Percentiles rank a stretch among this genome's conserved stretches.
Conservation (phyloP, 2,329 filamentous ascomycete species). For the Exophiala alcalophila region DNA sequence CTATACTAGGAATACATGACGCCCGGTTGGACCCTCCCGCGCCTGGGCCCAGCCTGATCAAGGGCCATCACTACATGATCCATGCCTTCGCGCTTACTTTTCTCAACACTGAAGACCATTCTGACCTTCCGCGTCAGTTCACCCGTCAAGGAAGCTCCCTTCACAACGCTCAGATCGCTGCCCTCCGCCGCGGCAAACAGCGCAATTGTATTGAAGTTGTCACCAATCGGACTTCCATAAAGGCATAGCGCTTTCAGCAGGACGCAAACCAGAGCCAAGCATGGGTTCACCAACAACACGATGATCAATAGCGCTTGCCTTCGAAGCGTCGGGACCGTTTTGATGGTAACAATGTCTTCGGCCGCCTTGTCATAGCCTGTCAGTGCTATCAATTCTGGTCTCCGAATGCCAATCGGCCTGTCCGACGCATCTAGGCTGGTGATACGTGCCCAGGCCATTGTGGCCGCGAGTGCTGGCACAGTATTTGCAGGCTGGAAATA, state of each 20-base stretch:
- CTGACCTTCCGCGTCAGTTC: constrained; percentile 1
- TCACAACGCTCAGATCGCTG: constrained; percentile 5
- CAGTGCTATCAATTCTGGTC: neutral
- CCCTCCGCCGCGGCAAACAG: constrained; percentile 15
- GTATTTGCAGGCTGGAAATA: constrained; percentile 16
- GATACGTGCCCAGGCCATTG: constrained; percentile 23
- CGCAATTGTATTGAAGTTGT: constrained; percentile 12
- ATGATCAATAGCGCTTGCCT: constrained; percentile 6
- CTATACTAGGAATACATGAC: neutral
- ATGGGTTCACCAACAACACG: constrained; percentile 11
- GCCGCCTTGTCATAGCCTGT: constrained; percentile 13
- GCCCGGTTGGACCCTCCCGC: neutral
- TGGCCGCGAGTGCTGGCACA: constrained; percentile 13
- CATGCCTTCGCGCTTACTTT: neutral
- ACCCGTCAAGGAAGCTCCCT: constrained; percentile 3
- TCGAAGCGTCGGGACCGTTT: constrained; percentile 9
- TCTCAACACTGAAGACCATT: constrained; percentile 1
- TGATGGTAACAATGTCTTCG: constrained; percentile 4
- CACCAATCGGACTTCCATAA: constrained; percentile 11
- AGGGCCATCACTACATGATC: constrained; percentile 3
- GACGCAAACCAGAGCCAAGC: constrained; percentile 8
- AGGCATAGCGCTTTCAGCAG: constrained; percentile 6
- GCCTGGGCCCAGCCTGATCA: neutral
- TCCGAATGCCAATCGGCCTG: constrained; percentile 9
- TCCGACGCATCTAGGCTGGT: constrained; percentile 12